Evolutionary conservation across 768 basidiomycete species (phyloP), one percentile per base, ranked within the genome.

Genomic region (Boletus eberwhitei): DNA sequence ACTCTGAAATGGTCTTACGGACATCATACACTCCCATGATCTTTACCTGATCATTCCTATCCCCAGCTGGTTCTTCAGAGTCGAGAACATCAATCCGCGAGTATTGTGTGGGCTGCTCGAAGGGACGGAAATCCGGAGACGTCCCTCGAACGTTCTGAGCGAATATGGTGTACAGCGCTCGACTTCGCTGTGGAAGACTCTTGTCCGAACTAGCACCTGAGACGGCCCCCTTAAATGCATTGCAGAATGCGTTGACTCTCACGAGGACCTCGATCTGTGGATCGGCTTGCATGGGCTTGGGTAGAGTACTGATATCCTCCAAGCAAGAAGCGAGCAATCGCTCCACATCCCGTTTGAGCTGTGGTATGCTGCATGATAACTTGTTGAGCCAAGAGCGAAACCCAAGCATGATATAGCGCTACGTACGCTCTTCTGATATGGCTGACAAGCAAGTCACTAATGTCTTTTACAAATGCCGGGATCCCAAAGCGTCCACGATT

Each of bases 401-500:
- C 39, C 9, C 17, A 17, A 43, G 16, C 17, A 35, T 9, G 14
- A 5, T 1, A 13, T 7, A 36, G 22, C 0, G 22, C 3, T 17
- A 71, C 81, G 42, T 57, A 87, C 87, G 76, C 77, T 24, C 59
- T 66, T 34, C 79, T 77, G 40, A 87, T 84, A n/a, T 79, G 72
- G 0, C 66, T 49, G 12, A 84, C 74, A 14, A 89, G 73, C 12
- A 85, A 70, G 36, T 61, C 60, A 48, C 84, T 85, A 19, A 86
- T 73, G 54, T 75, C 75, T 2, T 67, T 58, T 0, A 86, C 80
- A 13, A 88, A 76, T 29, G 76, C 2, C 67, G 74, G 59, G 35
- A 84, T 76, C 0, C 87, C 87, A 34, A 87, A 82, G 2, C 84
- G 78, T 21, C 61, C 53, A 14, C 75, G 73, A 43, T 80, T 73